Evolutionary conservation across 2,329 filamentous ascomycete species (phyloP).

Genomic region (Paecilomyces sp.): DNA sequence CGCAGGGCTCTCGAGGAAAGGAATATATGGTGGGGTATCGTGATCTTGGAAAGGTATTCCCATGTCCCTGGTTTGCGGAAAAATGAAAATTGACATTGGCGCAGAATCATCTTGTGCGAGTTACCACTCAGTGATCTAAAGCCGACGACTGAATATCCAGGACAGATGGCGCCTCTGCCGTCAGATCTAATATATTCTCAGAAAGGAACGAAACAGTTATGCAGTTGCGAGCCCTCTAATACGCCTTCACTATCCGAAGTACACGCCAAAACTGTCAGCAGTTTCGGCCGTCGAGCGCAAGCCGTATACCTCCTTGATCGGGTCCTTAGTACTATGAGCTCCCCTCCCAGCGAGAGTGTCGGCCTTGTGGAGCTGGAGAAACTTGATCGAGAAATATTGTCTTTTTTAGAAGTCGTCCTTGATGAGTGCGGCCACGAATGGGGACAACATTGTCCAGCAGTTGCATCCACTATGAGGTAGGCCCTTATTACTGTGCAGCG

Average conservation of each 20-base stretch:
- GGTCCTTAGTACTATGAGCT: not conserved
- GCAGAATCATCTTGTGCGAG: not conserved
- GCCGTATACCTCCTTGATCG: not conserved
- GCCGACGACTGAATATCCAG: not conserved
- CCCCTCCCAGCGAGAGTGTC: not conserved
- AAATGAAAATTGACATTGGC: not conserved
- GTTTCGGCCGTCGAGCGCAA: not conserved
- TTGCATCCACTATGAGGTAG: constrained; percentile 1
- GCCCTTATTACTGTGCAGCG: not conserved
- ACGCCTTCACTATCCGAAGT: not conserved
- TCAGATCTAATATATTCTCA: not conserved
- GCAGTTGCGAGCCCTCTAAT: not conserved
- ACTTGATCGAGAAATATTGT: not conserved
- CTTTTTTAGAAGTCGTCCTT: not conserved
- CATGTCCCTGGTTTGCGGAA: not conserved
- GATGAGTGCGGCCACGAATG: not conserved
- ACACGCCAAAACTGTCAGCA: not conserved
- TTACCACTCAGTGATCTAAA: not conserved
- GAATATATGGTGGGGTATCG: constrained; percentile 1
- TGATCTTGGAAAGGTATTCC: constrained; percentile 2
- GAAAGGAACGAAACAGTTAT: not conserved
- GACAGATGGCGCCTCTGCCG: not conserved
- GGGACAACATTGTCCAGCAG: not conserved
- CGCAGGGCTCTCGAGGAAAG: not conserved
- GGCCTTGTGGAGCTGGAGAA: not conserved